phyloP scores from a whole-genome alignment of 1,139 yeast species.

The Suhomyces kunorum region DNA sequence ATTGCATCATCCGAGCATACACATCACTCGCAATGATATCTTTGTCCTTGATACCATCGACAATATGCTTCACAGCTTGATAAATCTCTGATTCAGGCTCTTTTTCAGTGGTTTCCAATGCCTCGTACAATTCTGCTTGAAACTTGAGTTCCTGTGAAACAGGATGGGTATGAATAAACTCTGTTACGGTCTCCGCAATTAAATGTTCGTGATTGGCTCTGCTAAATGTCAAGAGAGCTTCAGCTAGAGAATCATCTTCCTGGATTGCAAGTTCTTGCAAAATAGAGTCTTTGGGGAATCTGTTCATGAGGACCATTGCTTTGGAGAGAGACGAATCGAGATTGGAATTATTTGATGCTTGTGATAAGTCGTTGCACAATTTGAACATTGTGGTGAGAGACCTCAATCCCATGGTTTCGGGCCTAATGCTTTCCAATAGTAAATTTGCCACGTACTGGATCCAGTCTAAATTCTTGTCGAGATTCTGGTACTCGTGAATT shows the following conservation, averaged over 20 bases:
- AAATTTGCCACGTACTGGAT: constrained; percentile 26
- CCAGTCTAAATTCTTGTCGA: constrained; percentile 33
- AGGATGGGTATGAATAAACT: background rate
- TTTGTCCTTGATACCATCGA: background rate
- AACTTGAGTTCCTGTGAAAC: constrained; percentile 18
- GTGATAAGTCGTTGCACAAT: constrained; percentile 28
- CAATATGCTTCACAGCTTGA: constrained; percentile 10
- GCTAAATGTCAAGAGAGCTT: constrained; percentile 20
- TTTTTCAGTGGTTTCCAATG: constrained; percentile 10
- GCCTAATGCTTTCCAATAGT: constrained; percentile 13
- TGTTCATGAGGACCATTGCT: constrained; percentile 2
- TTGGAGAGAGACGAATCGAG: constrained; percentile 7
- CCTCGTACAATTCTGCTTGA: constrained; percentile 21
- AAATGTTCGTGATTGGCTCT: constrained; percentile 16
- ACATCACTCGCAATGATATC: constrained; percentile 15
- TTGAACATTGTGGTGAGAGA: constrained; percentile 22
- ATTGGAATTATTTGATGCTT: constrained; percentile 19
- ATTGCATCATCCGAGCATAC: constrained; percentile 23
- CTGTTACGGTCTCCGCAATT: constrained; percentile 21
- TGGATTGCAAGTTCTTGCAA: constrained; percentile 3
- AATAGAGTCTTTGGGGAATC: constrained; percentile 1
- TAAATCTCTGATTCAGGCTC: constrained; percentile 1
- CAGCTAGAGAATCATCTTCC: constrained; percentile 29
- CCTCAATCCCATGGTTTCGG: constrained; percentile 14
- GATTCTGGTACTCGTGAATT: constrained; percentile 39